These are phyloP conservation scores for Agaricales sp. DNA, from an alignment of 1,284 basidiomycete species.

Conservation along the genomic window DNA sequence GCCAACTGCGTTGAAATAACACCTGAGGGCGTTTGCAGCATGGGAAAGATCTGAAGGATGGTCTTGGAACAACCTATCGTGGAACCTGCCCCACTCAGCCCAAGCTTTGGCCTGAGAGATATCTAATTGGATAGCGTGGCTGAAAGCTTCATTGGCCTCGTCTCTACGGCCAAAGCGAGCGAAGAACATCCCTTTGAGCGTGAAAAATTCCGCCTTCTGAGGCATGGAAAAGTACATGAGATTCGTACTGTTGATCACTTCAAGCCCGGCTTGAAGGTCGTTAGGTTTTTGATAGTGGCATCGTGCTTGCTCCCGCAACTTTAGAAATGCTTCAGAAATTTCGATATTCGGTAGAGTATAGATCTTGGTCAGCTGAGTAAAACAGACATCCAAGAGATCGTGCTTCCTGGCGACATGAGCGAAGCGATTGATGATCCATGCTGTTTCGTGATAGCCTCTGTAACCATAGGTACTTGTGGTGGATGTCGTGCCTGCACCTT, in stretches of 20 bases:
- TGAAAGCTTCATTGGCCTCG: slow-evolving; percentile 90
- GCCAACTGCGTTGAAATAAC: slow-evolving; percentile 96
- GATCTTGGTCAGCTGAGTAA: slow-evolving; percentile 91
- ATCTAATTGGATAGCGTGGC: slow-evolving; percentile 93
- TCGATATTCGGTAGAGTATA: slow-evolving; percentile 99
- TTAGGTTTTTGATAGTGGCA: slow-evolving; percentile 96
- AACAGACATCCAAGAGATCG: slow-evolving; percentile 93
- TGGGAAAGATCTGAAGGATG: slow-evolving; percentile 60
- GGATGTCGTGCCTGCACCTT: slow-evolving; percentile 35
- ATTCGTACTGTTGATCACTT: slow-evolving; percentile 99
- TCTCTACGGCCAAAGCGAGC: slow-evolving; percentile 81
- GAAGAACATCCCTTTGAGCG: slow-evolving; percentile 99
- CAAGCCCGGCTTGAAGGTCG: slow-evolving; percentile 88
- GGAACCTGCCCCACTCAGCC: slow-evolving; percentile 97
- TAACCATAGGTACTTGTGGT: slow-evolving; percentile 86
- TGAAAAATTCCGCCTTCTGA: slow-evolving; percentile 99
- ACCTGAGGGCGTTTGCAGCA: slow-evolving; percentile 91
- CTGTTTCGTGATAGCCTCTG: slow-evolving; percentile 98
- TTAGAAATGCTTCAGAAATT: slow-evolving; percentile 98
- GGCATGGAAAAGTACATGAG: slow-evolving; percentile 93
- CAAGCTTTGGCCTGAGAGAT: slow-evolving; percentile 94
- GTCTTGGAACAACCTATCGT: slow-evolving; percentile 90
- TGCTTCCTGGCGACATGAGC: slow-evolving; percentile 99
- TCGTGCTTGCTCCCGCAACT: slow-evolving; percentile 97
- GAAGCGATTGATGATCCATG: slow-evolving; percentile 99